Evolutionary conservation across 2,329 filamentous ascomycete species (phyloP), one percentile per base, ranked within the genome.

Genomic region (Paraconiothyrium brasiliense): DNA sequence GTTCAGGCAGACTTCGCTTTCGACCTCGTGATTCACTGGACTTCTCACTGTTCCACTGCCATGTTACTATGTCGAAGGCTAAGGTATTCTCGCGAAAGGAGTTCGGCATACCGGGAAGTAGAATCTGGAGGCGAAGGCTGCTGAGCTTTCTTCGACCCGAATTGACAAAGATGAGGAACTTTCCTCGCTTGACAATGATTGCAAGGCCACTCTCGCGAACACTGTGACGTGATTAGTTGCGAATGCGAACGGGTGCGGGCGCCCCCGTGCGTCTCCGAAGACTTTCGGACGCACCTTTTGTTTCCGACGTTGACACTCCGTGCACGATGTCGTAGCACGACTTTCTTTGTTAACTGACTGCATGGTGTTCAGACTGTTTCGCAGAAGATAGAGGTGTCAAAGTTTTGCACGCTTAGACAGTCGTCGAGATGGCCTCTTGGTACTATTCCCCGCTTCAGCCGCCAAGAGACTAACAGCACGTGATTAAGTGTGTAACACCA

Each of bases 271-370:
- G 49, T 9, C 24, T 47, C 46, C 44, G 55, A 59, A 44, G 49
- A 39, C 49, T 57, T 58, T 60, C 57, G 41, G 52, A 58, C 72
- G 67, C 71, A 78, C 82, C 78, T 83, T 84, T 65, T 85, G 83
- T 70, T 85, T 85, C 46, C 83, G 79, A 9, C 83, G 78, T 62
- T 83, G 82, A 64, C 83, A 85, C 66, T 85, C 82, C 2, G 79
- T 76, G 70, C 83, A 85, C 4, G 82, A 76, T 8, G 63, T 71
- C 8, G 66, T 65, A 2, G 69, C 60, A 41, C 68, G 70, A 47
- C 61, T 71, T 7, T 76, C 70, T 47, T 73, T 76, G 10, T 7
- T 41, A 30, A 63, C 58, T 11, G 58, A 10, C 52, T 74, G 67
- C 72, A 75, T 76, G 22, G 37, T 39, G 44, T 35, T 39, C 11